Evolutionary conservation across 805 yeast genomes (phyloP), one percentile per base, ranked within the genome.

Genomic region (Ogataea trehaloabstinens): DNA sequence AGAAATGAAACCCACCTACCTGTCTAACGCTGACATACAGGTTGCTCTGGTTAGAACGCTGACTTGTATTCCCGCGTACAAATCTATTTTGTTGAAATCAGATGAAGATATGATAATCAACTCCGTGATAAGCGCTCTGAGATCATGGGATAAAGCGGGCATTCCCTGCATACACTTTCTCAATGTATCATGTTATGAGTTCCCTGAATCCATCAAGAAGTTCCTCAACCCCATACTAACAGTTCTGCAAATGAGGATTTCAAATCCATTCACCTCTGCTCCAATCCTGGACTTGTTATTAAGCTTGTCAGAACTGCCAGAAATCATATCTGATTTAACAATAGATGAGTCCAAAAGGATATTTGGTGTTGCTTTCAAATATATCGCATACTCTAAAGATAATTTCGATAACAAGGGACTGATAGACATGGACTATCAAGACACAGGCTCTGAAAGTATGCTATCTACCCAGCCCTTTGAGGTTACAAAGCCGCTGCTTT

Each of bases 321-420:
- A 76, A 2, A 60, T 87, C 41, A 79, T 85, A 1, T 72, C 86
- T 1, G 82, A 82, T 51, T 82, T 87, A 55, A 83, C 85, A 3
- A 70, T 73, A 15, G 93, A 85, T 35, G 95, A 88, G 50, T 83
- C 73, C 56, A 82, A 80, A 51, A 69, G 89, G 33, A 86, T 87
- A 2, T 85, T 88, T 65, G 95, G 85, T 2, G 84, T 88, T 56
- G 82, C 89, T 1, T 85, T 88, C 65, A 81, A 82, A 50, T 82
- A 80, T 50, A 82, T 87, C 38, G 86, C 85, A 53, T 81, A 80
- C 53, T 77, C 87, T 2, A 68, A 73, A 36, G 89, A 84, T 48
- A 52, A 41, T 15, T 38, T 46, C 37, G 45, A 35, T 19, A 58
- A 19, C 35, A 44, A 24, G 43, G 40, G 48, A 24, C 44, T 36